phyloP scores from a whole-genome alignment of 202 grass and related monocot species.

The Setaria italica region DNA sequence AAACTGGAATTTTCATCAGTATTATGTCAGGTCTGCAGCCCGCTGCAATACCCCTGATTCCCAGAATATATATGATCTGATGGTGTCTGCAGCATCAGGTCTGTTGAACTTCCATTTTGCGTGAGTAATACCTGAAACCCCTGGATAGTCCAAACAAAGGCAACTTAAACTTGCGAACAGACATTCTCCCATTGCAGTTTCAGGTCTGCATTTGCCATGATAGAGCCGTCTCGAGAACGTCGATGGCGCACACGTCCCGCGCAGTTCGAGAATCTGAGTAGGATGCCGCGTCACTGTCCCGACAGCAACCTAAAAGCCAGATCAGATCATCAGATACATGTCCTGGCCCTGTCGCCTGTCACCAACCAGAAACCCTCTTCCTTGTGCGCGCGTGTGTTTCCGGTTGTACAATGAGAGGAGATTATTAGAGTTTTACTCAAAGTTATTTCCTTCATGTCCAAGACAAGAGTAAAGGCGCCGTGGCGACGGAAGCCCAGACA shows the following conservation, averaged over 20 bases:
- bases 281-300: constrained; percentile 54
- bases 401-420: constrained; percentile 30
- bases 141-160: neutral
- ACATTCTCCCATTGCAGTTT: neutral
- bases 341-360: constrained; percentile 46
- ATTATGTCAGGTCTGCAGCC: neutral
- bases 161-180: neutral
- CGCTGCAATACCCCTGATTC: neutral
- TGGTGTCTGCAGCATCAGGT: neutral
- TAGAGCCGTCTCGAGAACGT: neutral
- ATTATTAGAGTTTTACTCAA: constrained; percentile 50
- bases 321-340: constrained; percentile 49
- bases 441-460: constrained; percentile 57
- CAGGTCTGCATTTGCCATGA: neutral
- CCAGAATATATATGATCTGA: neutral
- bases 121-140: neutral
- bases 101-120: neutral
- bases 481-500: constrained; percentile 33
- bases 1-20: neutral
- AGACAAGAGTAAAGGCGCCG: constrained; percentile 46
- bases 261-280: constrained; percentile 35
- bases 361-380: constrained; percentile 43
- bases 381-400: neutral
- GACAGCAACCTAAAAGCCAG: constrained; percentile 45
- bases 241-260: neutral